Evolutionary conservation across 2,329 filamentous ascomycete species (phyloP), one percentile per base, ranked within the genome.

Genomic region (Neopestalotiopsis sp.): DNA sequence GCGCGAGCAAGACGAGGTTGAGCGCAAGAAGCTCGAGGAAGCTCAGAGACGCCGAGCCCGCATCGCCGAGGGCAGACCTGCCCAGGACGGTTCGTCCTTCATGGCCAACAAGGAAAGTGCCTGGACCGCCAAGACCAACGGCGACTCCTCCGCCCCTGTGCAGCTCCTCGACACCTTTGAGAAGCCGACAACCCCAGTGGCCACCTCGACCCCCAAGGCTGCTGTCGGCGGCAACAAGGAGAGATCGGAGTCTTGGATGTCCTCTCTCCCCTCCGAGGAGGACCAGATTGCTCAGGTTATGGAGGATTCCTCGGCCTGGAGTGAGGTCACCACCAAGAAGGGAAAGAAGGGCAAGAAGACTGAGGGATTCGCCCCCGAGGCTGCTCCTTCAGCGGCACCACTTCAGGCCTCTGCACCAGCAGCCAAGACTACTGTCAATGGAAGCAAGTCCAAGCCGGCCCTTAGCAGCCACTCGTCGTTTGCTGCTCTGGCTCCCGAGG

Each of bases 41-140:
- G 91, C 92, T 79, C 95, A 97, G 84, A 90, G 94, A 72, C 92
- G 94, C 71, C 87, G 88, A 70, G 94, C 94, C 68, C 90, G 95
- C 73, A 89, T 94, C 78, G 89, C 93, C 64, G 94, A 97, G 80
- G 94, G 94, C 70, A 90, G 93, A 73, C 86, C 93, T 59, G 92
- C 94, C 67, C 94, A 94, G 85, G 95, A 96, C 74, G 94, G 95
- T 58, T 90, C 88, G 17, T 79, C 84, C 69, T 91, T 88, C 77
- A 82, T 84, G 78, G 84, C 86, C 7, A 77, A 79, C 65, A 77
- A 81, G 66, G 74, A 79, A 68, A 84, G 82, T 65, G 79, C 79
- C 32, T 84, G 82, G 81, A 77, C 74, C 56, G 79, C 77, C 64
- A 83, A 85, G 67, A 75, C 79, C 66, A 81, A 81, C 68, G 79